Conservation (phyloP, 805 yeast species). For the Yamadazyma philogaea region DNA sequence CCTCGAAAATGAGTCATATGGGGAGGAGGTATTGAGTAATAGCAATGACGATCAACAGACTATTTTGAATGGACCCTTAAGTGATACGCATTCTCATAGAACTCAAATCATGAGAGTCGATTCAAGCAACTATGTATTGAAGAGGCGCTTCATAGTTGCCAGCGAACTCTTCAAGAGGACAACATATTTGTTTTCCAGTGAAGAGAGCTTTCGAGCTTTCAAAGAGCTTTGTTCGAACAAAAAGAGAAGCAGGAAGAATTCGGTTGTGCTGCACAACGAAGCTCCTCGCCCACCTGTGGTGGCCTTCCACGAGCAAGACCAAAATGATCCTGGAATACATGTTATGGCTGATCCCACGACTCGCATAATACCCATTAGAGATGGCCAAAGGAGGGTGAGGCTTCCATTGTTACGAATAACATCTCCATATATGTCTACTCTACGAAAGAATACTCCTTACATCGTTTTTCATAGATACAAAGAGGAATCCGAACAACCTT, state of each 20-base stretch:
- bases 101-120: slow-evolving; percentile 20
- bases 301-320: slow-evolving; percentile 4
- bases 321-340: background rate
- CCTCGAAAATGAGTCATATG: background rate
- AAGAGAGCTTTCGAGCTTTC: slow-evolving; percentile 28
- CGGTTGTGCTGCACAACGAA: slow-evolving; percentile 19
- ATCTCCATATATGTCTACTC: slow-evolving; percentile 35
- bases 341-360: slow-evolving; percentile 23
- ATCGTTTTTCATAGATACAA: slow-evolving; percentile 29
- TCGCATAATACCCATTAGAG: slow-evolving; percentile 32
- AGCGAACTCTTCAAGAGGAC: slow-evolving; percentile 30
- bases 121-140: slow-evolving; percentile 22
- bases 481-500: slow-evolving; percentile 25
- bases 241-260: slow-evolving; percentile 22
- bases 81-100: slow-evolving; percentile 2
- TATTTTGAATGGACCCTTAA: slow-evolving; percentile 17
- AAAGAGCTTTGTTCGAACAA: slow-evolving; percentile 21
- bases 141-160: slow-evolving; percentile 30
- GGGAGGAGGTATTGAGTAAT: background rate
- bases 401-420: slow-evolving; percentile 35
- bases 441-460: slow-evolving; percentile 34
- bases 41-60: slow-evolving; percentile 22
- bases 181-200: slow-evolving; percentile 28
- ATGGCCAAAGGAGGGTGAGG: slow-evolving; percentile 32
- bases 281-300: slow-evolving; percentile 18